Conservation (phyloP, 2,329 filamentous ascomycete genomes). For the Akanthomyces uredinophilus region DNA sequence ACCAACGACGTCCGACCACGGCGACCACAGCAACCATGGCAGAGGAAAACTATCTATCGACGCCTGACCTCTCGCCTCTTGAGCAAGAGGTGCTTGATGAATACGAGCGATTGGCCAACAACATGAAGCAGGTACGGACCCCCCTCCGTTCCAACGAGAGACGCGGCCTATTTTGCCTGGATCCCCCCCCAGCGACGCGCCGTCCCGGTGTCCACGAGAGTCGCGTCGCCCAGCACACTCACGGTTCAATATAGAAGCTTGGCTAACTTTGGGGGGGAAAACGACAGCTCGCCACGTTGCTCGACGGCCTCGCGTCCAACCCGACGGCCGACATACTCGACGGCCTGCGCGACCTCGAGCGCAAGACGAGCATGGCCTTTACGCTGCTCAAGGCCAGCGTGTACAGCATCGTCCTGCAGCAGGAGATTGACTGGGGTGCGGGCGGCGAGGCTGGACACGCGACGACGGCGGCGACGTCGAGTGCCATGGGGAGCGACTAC, state of each 20-base stretch:
- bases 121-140: conserved; percentile 74
- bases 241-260: too few relatives aligned
- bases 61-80: conserved; percentile 64
- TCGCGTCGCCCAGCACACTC: not conserved
- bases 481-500: conserved; percentile 6
- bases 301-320: conserved; percentile 59
- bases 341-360: conserved; percentile 78
- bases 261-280: too few relatives aligned
- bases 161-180: too few relatives aligned
- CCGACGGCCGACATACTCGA: conserved; percentile 82
- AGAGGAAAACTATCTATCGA: conserved; percentile 29
- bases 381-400: conserved; percentile 96
- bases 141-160: too few relatives aligned
- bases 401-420: conserved; percentile 96
- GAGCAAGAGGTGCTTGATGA: conserved; percentile 95
- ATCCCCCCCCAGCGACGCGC: not conserved
- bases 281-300: conserved; percentile 52
- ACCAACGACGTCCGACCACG: not conserved
- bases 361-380: conserved; percentile 92
- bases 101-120: conserved; percentile 79
- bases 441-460: conserved; percentile 23
- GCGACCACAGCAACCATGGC: conserved; percentile 1
- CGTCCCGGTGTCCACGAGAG: not conserved
- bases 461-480: not conserved
- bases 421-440: conserved; percentile 77